phyloP scores from a whole-genome alignment of 495 filamentous ascomycete genomes.

The Aspergillus ellipticus region DNA sequence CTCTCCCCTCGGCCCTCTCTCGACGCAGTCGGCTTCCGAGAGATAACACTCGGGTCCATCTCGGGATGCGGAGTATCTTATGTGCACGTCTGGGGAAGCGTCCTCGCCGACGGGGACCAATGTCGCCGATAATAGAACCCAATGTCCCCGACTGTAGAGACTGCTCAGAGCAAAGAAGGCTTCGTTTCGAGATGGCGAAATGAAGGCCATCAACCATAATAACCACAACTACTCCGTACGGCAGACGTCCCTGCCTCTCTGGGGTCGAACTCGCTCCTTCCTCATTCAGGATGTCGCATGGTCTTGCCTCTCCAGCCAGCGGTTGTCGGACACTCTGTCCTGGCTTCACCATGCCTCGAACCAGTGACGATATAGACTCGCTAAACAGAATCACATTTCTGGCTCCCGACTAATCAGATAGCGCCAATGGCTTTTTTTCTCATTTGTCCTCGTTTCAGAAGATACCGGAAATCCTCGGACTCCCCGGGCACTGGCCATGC shows the following conservation, averaged over 20 bases:
- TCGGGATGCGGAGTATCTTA: neutral
- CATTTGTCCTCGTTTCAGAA: conserved; percentile 17
- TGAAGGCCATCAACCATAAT: no score
- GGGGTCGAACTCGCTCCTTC: no score
- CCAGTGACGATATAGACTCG: neutral
- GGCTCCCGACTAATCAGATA: neutral
- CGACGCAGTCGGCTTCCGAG: neutral
- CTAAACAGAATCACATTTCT: neutral
- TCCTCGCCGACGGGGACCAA: no score
- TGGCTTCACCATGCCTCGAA: neutral
- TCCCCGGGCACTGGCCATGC: conserved; percentile 4
- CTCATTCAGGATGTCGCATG: no score
- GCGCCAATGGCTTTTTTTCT: conserved; percentile 13
- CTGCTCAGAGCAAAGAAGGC: no score
- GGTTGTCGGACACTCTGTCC: no score
- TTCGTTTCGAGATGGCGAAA: no score
- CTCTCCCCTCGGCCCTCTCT: neutral
- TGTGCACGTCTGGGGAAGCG: neutral
- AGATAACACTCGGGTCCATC: neutral
- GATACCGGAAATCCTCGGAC: conserved; percentile 5
- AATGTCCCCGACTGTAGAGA: no score
- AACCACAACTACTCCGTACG: no score
- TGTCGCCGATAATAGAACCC: no score
- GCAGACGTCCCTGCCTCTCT: no score
- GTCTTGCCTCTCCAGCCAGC: no score